Conservation (phyloP, 371 early-diverging fungal genomes). For the Coemansia sp. region DNA sequence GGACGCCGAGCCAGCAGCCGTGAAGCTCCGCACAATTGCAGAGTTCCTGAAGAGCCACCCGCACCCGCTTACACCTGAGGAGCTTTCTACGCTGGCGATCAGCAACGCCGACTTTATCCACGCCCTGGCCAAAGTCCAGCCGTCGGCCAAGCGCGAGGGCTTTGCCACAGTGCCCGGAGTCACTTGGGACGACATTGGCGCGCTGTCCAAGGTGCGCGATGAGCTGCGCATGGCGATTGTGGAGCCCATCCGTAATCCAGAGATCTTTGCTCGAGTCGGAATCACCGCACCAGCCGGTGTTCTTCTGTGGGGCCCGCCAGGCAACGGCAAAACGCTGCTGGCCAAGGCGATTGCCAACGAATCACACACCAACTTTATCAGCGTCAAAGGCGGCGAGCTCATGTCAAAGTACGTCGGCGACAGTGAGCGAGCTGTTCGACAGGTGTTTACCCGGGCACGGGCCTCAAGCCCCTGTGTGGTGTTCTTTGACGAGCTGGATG, state of each 20-base stretch:
- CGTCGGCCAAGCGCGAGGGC: constrained; percentile 97
- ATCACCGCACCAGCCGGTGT: constrained; percentile 95
- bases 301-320: constrained; percentile 99
- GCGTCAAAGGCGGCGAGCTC: constrained; percentile 99
- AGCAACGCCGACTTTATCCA: constrained; percentile 86
- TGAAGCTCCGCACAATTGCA: constrained; percentile 70
- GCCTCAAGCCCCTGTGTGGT: constrained; percentile 95
- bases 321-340: constrained; percentile 99
- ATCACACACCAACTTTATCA: constrained; percentile 97
- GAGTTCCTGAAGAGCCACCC: constrained; percentile 71
- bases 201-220: constrained; percentile 80
- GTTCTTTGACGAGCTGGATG: constrained; percentile 99
- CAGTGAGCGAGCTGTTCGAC: constrained; percentile 96
- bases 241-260: constrained; percentile 94
- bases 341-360: constrained; percentile 99
- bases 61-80: constrained; percentile 72
- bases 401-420: constrained; percentile 99
- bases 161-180: constrained; percentile 97
- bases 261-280: constrained; percentile 89
- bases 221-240: constrained; percentile 96
- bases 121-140: constrained; percentile 92
- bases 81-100: constrained; percentile 84
- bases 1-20: constrained; percentile 58
- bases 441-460: constrained; percentile 96
- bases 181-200: constrained; percentile 96